These are phyloP conservation scores for Marsdenia floribunda DNA, from an alignment of 257 asterid species.

Conservation along the genomic window DNA sequence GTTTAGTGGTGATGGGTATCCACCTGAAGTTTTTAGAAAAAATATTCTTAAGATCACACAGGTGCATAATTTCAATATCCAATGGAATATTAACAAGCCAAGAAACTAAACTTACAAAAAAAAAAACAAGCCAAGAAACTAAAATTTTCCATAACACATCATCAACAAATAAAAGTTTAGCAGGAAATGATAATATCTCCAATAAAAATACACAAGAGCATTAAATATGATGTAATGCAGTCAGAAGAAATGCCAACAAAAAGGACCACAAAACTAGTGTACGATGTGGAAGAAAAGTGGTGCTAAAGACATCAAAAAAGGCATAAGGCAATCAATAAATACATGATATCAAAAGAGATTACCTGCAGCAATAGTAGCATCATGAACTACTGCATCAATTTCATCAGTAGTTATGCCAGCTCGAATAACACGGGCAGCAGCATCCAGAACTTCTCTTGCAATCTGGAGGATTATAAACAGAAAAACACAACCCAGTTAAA, in stretches of 20 bases:
- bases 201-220: neutral
- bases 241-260: neutral
- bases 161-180: neutral
- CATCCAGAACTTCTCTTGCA: constrained; percentile 90
- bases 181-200: neutral
- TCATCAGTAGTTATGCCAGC: constrained; percentile 98
- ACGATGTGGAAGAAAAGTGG: no score
- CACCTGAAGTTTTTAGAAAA: constrained; percentile 51
- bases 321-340: neutral
- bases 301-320: neutral
- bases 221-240: neutral
- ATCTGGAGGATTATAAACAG: constrained; percentile 41
- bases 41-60: constrained; percentile 2
- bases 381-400: constrained; percentile 96
- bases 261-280: neutral
- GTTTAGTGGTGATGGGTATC: constrained; percentile 95
- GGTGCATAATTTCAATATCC: constrained; percentile 1
- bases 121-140: neutral
- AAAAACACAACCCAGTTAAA: neutral
- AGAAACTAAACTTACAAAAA: no score
- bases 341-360: neutral
- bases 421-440: constrained; percentile 86
- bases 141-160: neutral
- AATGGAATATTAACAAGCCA: neutral
- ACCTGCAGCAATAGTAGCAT: constrained; percentile 91